These are phyloP conservation scores for Pseudogymnoascus sp. DNA, from an alignment of 2,329 filamentous ascomycete genomes.

Conservation along the genomic window DNA sequence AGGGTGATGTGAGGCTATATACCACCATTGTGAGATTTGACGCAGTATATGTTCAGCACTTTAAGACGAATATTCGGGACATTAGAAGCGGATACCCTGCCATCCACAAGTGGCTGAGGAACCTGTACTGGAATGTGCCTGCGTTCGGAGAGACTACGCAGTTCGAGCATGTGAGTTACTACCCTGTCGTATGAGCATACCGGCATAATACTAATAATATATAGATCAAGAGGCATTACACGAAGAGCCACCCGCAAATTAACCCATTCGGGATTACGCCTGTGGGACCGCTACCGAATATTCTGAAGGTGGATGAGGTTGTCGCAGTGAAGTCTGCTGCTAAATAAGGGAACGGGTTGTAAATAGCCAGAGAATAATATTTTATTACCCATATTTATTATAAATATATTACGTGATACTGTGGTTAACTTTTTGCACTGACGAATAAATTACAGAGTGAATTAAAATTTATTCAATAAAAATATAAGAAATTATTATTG, in stretches of 20 bases:
- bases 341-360: background rate
- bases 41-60: constrained; percentile 57
- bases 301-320: constrained; percentile 70
- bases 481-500: background rate
- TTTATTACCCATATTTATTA: background rate
- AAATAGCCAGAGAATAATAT: background rate
- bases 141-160: constrained; percentile 42
- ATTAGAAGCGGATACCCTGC: constrained; percentile 44
- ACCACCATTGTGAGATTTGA: constrained; percentile 61
- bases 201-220: constrained; percentile 22
- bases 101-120: constrained; percentile 58
- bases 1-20: constrained; percentile 70
- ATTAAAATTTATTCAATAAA: background rate
- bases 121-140: constrained; percentile 59
- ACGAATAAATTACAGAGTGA: background rate
- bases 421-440: background rate
- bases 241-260: constrained; percentile 68
- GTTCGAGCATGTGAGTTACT: constrained; percentile 30
- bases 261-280: constrained; percentile 71
- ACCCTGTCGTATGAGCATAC: background rate
- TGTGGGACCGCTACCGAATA: constrained; percentile 73
- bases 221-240: constrained; percentile 76
- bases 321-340: constrained; percentile 36
- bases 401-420: background rate
- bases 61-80: constrained; percentile 50